Conservation (phyloP, 2,329 filamentous ascomycete genomes). For the Arthrobotrys musiformis region DNA sequence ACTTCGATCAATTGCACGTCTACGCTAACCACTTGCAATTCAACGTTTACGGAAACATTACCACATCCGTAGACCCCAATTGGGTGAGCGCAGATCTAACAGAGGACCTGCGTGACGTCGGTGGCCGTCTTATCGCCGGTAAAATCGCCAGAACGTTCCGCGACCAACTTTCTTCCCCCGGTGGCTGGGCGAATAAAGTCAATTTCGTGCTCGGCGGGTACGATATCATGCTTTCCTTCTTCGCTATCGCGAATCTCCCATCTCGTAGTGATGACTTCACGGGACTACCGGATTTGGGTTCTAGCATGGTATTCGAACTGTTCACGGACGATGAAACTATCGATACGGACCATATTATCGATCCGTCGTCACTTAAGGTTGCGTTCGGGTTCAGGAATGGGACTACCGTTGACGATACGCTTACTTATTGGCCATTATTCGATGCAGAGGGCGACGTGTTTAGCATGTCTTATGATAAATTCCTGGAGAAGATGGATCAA, state of each 20-base stretch:
- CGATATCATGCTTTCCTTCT: constrained; percentile 50
- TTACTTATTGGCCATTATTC: constrained; percentile 53
- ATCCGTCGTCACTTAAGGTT: constrained; percentile 20
- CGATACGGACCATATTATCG: neutral
- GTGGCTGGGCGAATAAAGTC: constrained; percentile 29
- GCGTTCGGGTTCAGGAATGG: constrained; percentile 51
- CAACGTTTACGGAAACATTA: constrained; percentile 48
- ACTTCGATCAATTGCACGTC: constrained; percentile 22
- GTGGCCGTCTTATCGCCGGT: constrained; percentile 25
- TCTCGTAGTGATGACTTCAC: constrained; percentile 45
- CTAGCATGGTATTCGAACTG: constrained; percentile 53
- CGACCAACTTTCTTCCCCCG: constrained; percentile 7
- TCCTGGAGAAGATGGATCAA: constrained; percentile 31
- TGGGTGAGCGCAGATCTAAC: constrained; percentile 8
- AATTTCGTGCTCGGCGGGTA: constrained; percentile 36
- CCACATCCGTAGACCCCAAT: constrained; percentile 12
- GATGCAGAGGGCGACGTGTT: constrained; percentile 23
- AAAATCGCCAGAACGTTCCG: constrained; percentile 24
- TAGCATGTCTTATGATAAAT: constrained; percentile 22
- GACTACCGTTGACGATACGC: constrained; percentile 40
- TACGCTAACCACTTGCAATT: constrained; percentile 49
- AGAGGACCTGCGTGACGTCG: constrained; percentile 24
- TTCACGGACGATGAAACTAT: constrained; percentile 43
- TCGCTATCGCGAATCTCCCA: constrained; percentile 41
- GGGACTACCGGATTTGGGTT: constrained; percentile 44